Evolutionary conservation across 2,329 filamentous ascomycete genomes (phyloP).

Genomic region (Ascochyta viciae-villosae): DNA sequence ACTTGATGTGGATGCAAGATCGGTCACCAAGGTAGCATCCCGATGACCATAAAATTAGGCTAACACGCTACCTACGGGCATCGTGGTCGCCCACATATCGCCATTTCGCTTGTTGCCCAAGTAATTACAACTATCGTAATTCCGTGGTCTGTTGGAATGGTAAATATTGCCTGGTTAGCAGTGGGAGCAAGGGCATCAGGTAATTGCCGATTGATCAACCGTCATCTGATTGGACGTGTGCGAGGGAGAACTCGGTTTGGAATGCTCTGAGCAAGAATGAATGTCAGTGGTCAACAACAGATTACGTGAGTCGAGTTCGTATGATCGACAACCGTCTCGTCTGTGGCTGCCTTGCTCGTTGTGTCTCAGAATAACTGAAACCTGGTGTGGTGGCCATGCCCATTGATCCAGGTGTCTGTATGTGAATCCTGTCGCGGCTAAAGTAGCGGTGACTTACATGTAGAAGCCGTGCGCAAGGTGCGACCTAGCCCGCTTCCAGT

Average conservation of each 20-base stretch:
- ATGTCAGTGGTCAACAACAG: conserved; percentile 47
- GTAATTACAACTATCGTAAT: conserved; percentile 40
- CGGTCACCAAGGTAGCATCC: conserved; percentile 42
- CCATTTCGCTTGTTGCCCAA: conserved; percentile 42
- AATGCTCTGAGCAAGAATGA: conserved; percentile 47
- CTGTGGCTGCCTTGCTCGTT: conserved; percentile 36
- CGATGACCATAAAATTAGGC: conserved; percentile 41
- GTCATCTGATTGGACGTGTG: conserved; percentile 48
- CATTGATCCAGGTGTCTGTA: conserved; percentile 42
- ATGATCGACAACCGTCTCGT: conserved; percentile 45
- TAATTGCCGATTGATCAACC: conserved; percentile 40
- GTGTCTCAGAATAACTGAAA: conserved; percentile 37
- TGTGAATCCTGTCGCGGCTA: conserved; percentile 36
- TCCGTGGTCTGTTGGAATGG: conserved; percentile 39
- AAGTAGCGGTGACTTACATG: conserved; percentile 40
- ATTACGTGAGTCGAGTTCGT: conserved; percentile 40
- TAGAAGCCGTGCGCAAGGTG: conserved; percentile 38
- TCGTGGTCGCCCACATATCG: conserved; percentile 25
- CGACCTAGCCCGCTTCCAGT: conserved; percentile 43
- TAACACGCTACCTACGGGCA: conserved; percentile 41
- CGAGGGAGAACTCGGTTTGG: conserved; percentile 44
- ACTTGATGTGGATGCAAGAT: conserved; percentile 31
- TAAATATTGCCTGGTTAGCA: conserved; percentile 47
- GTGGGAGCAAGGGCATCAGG: conserved; percentile 46
- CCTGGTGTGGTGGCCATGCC: conserved; percentile 45